phyloP scores from a whole-genome alignment of 2,329 filamentous ascomycete genomes.

The Amesomyces nigricolor region DNA sequence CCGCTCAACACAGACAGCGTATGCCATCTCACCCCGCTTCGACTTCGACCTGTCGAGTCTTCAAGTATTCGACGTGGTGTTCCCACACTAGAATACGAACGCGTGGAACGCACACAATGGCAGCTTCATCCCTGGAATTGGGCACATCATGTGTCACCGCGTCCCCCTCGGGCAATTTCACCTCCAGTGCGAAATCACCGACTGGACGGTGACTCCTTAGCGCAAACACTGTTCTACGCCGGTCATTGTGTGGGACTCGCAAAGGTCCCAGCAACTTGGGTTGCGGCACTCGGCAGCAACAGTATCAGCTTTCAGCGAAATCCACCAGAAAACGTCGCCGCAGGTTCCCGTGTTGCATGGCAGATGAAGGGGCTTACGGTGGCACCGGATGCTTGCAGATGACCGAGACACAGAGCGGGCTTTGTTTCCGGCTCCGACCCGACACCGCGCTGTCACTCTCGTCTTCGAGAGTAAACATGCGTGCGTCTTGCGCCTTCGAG shows the following conservation, averaged over 20 bases:
- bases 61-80: neutral
- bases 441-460: neutral
- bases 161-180: slow-evolving; percentile 8
- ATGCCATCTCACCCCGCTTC: neutral
- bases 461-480: neutral
- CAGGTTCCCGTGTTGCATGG: neutral
- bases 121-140: neutral
- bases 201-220: neutral
- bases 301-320: neutral
- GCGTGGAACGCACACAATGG: neutral
- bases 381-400: slow-evolving; percentile 8
- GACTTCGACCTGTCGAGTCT: neutral
- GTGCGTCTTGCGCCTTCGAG: neutral
- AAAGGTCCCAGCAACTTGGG: neutral
- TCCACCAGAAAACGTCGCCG: neutral
- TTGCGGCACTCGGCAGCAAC: too few species aligned
- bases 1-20: neutral
- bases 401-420: slow-evolving; percentile 6
- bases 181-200: slow-evolving; percentile 10
- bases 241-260: neutral
- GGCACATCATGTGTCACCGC: slow-evolving; percentile 4
- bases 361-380: slow-evolving; percentile 1
- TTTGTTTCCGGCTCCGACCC: slow-evolving; percentile 4
- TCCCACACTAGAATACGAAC: slow-evolving; percentile 8
- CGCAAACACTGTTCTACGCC: neutral